Evolutionary conservation across 1,284 basidiomycete genomes (phyloP).

Genomic region (Trichosporon sp.): DNA sequence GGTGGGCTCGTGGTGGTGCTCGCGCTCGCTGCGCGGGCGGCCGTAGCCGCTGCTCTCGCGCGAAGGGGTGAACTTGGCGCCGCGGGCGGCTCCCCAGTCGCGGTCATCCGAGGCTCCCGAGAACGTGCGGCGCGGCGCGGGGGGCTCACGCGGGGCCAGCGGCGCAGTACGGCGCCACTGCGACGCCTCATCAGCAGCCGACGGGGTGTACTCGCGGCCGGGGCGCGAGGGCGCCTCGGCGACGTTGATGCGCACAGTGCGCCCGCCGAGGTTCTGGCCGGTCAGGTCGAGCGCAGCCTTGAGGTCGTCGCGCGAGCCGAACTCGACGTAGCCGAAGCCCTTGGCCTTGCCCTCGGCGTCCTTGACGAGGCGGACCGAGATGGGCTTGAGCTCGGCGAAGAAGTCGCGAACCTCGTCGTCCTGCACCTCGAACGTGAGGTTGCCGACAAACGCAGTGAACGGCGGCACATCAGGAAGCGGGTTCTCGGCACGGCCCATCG

Average conservation of each 20-base stretch:
- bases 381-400: slow-evolving; percentile 61
- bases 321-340: slow-evolving; percentile 97
- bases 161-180: slow-evolving; percentile 87
- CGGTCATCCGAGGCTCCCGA: slow-evolving; percentile 34
- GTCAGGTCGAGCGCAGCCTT: slow-evolving; percentile 68
- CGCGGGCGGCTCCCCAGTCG: slow-evolving; percentile 50
- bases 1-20: slow-evolving; percentile 12
- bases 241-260: slow-evolving; percentile 82
- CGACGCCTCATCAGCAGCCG: slow-evolving; percentile 50
- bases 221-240: slow-evolving; percentile 66
- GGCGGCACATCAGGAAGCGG: slow-evolving; percentile 92
- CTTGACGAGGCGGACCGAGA: slow-evolving; percentile 85
- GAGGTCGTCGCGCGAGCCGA: slow-evolving; percentile 71
- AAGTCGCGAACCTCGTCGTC: slow-evolving; percentile 77
- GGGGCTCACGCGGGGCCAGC: slow-evolving; percentile 46
- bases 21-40: slow-evolving; percentile 14
- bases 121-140: slow-evolving; percentile 25
- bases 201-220: slow-evolving; percentile 39
- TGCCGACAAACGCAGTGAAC: slow-evolving; percentile 93
- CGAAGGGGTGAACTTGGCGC: slow-evolving; percentile 49
- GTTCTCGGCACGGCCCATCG: slow-evolving; percentile 74
- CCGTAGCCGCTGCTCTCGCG: slow-evolving; percentile 38
- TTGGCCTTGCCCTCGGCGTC: slow-evolving; percentile 89
- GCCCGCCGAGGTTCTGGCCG: slow-evolving; percentile 63
- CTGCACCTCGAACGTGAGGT: slow-evolving; percentile 86